phyloP scores from a whole-genome alignment of 768 basidiomycete species.

The Strobilomyces dryophilus region DNA sequence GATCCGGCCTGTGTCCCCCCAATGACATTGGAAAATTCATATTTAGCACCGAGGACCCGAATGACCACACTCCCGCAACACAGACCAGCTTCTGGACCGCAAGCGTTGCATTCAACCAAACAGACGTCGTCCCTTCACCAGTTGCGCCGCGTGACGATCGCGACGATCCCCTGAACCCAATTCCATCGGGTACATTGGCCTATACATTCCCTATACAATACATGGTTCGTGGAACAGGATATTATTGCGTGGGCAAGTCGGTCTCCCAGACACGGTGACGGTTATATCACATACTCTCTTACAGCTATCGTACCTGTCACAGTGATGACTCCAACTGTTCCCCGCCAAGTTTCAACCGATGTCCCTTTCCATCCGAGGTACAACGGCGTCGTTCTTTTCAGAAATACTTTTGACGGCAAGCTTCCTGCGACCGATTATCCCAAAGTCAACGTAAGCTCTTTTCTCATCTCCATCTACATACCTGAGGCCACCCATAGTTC shows the following conservation, averaged over 20 bases:
- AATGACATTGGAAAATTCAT: conserved; percentile 89
- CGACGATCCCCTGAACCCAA: conserved; percentile 40
- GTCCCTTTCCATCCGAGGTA: conserved; percentile 72
- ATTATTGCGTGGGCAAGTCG: conserved; percentile 91
- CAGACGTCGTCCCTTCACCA: conserved; percentile 8
- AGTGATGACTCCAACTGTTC: conserved; percentile 42
- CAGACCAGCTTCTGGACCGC: conserved; percentile 89
- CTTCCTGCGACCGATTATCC: conserved; percentile 94
- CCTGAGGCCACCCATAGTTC: conserved; percentile 48
- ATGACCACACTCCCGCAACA: conserved; percentile 54
- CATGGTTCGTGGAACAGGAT: conserved; percentile 80
- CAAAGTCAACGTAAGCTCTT: conserved; percentile 80
- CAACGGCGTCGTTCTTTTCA: conserved; percentile 76
- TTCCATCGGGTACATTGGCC: conserved; percentile 44
- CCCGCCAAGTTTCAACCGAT: conserved; percentile 42
- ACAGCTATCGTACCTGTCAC: conserved; percentile 88
- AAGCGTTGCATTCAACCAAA: conserved; percentile 57
- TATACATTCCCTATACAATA: conserved; percentile 81
- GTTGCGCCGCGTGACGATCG: conserved; percentile 19
- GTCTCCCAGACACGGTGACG: neutral
- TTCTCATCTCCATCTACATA: neutral
- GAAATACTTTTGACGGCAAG: conserved; percentile 83
- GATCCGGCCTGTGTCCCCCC: conserved; percentile 62
- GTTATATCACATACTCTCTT: conserved; percentile 1
- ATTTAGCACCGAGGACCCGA: conserved; percentile 50